Percentiles rank a stretch among this genome's conserved stretches.
phyloP scores from a whole-genome alignment of 1,284 basidiomycete species.

The Fomitiporia mediterranea region DNA sequence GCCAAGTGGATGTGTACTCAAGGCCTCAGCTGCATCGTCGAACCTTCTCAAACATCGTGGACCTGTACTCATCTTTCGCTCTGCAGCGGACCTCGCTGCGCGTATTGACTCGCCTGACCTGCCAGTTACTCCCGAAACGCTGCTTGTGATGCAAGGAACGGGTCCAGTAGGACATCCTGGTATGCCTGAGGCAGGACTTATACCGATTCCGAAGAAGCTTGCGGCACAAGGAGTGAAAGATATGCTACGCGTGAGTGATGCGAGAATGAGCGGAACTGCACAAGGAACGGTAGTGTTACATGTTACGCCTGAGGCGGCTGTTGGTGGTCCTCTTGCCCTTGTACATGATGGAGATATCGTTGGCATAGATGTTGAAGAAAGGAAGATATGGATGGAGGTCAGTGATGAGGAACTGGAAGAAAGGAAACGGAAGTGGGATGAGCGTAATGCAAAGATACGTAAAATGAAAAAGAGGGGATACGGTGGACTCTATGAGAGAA shows the following conservation, averaged over 20 bases:
- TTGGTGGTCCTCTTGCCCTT: constrained; percentile 31
- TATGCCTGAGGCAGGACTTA: constrained; percentile 35
- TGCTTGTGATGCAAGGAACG: constrained; percentile 32
- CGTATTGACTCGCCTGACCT: constrained; percentile 30
- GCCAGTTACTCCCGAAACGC: constrained; percentile 24
- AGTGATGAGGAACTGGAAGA: constrained; percentile 24
- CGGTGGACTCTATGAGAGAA: constrained; percentile 26
- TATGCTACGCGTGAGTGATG: constrained; percentile 33
- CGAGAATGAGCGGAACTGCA: constrained; percentile 33
- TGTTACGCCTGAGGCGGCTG: constrained; percentile 32
- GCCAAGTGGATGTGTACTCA: constrained; percentile 29
- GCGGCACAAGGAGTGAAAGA: constrained; percentile 31
- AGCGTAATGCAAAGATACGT: neutral
- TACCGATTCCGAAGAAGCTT: constrained; percentile 33
- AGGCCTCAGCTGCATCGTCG: constrained; percentile 29
- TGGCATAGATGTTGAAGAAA: constrained; percentile 27
- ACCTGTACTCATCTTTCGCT: constrained; percentile 28
- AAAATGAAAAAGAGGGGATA: constrained; percentile 27
- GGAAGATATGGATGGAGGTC: constrained; percentile 25
- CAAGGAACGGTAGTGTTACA: constrained; percentile 32
- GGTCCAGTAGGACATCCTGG: constrained; percentile 32
- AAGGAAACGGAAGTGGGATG: constrained; percentile 24
- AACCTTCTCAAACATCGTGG: constrained; percentile 26
- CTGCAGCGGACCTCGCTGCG: constrained; percentile 27
- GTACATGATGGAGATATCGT: constrained; percentile 31